A percentile compares a stretch with the other conserved stretches of the same genome.
These are phyloP conservation scores for Amaranthus tricolor DNA, from an alignment of 179 eudicot genomes.

Conservation along the genomic window DNA sequence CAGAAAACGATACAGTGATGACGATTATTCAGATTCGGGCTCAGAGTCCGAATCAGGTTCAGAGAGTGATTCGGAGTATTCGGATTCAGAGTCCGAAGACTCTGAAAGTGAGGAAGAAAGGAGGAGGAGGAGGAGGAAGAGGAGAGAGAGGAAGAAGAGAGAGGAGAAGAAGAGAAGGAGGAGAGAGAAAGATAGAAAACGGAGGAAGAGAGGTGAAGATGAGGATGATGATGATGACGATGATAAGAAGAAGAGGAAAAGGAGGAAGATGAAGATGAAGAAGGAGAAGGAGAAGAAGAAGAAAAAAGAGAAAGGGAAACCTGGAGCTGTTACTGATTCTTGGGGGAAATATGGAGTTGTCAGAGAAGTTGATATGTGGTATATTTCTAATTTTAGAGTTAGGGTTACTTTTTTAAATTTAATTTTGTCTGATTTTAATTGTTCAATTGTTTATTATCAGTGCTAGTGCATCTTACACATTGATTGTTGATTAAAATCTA, in stretches of 20 bases:
- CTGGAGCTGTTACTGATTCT: constrained; percentile 65
- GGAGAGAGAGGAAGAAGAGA: constrained; percentile 24
- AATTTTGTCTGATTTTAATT: not conserved
- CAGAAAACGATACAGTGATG: constrained; percentile 27
- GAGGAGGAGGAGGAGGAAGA: constrained; percentile 37
- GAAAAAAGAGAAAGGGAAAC: constrained; percentile 53
- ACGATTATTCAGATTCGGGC: constrained; percentile 23
- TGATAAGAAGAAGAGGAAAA: constrained; percentile 31
- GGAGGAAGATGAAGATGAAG: constrained; percentile 23
- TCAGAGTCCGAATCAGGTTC: constrained; percentile 26
- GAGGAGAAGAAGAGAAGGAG: constrained; percentile 32
- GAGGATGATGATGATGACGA: constrained; percentile 23
- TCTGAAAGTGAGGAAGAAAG: constrained; percentile 36
- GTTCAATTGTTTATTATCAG: not conserved
- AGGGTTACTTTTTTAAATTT: constrained; percentile 18
- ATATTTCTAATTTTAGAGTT: constrained; percentile 26
- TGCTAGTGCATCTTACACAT: no score
- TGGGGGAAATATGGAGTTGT: constrained; percentile 93
- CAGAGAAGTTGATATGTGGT: constrained; percentile 95
- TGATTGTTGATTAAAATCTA: not conserved
- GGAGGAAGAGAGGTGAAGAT: constrained; percentile 24
- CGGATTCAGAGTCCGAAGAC: constrained; percentile 33
- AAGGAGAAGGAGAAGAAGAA: constrained; percentile 38
- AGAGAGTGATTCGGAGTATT: constrained; percentile 43
- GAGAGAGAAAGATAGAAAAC: constrained; percentile 24